phyloP scores from a whole-genome alignment of 2,329 filamentous ascomycete species.

The Xylaria sp. region DNA sequence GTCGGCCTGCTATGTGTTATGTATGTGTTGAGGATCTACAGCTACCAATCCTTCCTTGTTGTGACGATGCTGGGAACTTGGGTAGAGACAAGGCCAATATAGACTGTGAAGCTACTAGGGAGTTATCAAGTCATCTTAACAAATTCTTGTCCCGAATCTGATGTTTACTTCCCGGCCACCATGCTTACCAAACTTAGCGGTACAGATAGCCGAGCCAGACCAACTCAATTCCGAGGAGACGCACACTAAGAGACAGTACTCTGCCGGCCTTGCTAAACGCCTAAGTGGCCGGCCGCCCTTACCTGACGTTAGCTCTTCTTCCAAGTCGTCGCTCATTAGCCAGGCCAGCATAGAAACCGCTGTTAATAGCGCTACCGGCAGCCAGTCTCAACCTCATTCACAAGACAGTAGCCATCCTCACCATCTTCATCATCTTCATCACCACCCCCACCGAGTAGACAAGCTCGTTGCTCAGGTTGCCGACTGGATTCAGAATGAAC shows the following conservation, averaged over 20 bases:
- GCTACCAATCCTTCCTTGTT: no score
- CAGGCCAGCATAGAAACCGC: constrained; percentile 41
- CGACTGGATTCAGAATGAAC: constrained; percentile 84
- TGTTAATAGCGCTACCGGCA: constrained; percentile 28
- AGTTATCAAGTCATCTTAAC: no score
- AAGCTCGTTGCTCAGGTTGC: constrained; percentile 73
- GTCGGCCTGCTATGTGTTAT: no score
- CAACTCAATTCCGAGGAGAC: constrained; percentile 40
- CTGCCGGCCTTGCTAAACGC: constrained; percentile 47
- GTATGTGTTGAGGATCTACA: no score
- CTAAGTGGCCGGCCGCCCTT: constrained; percentile 47
- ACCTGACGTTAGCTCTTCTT: constrained; percentile 44
- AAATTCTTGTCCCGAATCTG: not conserved
- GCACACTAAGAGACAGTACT: constrained; percentile 47
- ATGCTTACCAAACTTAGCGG: constrained; percentile 44
- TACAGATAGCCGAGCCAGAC: constrained; percentile 56
- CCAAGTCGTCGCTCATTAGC: constrained; percentile 48
- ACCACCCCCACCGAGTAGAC: constrained; percentile 41
- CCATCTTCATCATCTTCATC: constrained; percentile 37
- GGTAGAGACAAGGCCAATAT: no score
- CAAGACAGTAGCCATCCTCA: constrained; percentile 35
- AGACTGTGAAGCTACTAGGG: no score
- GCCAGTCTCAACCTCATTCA: constrained; percentile 31
- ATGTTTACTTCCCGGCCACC: not conserved
- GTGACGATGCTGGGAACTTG: no score